These are phyloP conservation scores for Acanthochlamys bracteata DNA, from an alignment of 106 monocot species.

Conservation along the genomic window DNA sequence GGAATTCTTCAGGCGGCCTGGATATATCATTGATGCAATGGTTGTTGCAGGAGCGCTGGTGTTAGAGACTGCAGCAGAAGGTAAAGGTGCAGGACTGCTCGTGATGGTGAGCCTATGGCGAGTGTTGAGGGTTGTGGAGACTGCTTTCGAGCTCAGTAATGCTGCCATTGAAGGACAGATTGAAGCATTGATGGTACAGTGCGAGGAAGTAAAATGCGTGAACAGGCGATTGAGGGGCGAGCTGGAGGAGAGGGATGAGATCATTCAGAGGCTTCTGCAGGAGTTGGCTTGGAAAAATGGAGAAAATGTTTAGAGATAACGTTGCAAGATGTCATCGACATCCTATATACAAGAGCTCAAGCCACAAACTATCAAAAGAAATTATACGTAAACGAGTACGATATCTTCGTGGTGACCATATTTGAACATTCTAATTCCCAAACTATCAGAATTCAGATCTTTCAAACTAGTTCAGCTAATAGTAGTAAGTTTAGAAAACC, in stretches of 20 bases:
- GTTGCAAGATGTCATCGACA: no score
- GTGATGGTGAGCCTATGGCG: slow-evolving; percentile 26
- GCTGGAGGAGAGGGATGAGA: slow-evolving; percentile 5
- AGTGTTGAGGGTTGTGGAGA: slow-evolving; percentile 22
- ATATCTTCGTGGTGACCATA: no score
- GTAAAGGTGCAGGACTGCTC: slow-evolving; percentile 14
- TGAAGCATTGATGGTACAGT: slow-evolving; percentile 8
- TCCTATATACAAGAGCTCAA: no score
- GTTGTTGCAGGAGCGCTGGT: slow-evolving; percentile 20
- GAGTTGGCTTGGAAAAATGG: neutral
- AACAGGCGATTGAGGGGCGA: neutral
- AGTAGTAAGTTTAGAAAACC: no score
- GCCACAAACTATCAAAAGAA: no score
- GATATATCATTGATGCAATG: slow-evolving; percentile 9
- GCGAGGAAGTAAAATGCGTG: slow-evolving; percentile 9
- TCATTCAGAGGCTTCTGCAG: slow-evolving; percentile 4
- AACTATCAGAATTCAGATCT: no score
- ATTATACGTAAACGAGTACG: no score
- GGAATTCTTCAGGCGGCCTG: slow-evolving; percentile 1
- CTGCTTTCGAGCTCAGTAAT: slow-evolving; percentile 17
- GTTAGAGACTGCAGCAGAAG: slow-evolving; percentile 10
- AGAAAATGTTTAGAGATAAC: no score
- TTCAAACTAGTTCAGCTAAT: no score
- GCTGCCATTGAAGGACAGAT: slow-evolving; percentile 15
- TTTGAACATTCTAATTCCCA: no score